phyloP scores from a whole-genome alignment of 768 basidiomycete species.

The Amanita pseudoporphyria region DNA sequence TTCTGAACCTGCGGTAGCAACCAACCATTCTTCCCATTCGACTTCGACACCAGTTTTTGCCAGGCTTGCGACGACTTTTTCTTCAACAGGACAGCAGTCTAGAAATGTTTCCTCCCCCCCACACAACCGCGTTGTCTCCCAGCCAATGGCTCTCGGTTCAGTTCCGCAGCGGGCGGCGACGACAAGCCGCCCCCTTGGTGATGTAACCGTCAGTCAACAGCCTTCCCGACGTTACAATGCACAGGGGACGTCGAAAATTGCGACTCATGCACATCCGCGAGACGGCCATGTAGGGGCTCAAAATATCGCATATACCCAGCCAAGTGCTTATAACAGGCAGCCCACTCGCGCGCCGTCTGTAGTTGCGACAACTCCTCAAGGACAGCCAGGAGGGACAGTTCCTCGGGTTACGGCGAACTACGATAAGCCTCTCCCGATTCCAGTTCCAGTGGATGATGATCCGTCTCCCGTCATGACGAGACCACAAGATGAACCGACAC shows the following conservation, averaged over 20 bases:
- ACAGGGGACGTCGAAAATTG: not conserved
- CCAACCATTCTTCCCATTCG: slow-evolving; percentile 4
- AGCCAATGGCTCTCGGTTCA: slow-evolving; percentile 21
- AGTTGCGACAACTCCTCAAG: not conserved
- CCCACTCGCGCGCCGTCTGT: not conserved
- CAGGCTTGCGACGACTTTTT: slow-evolving; percentile 20
- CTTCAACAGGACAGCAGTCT: not conserved
- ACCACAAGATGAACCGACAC: slow-evolving; percentile 4
- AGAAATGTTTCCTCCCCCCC: not conserved
- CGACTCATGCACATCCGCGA: not conserved
- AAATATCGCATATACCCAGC: not conserved
- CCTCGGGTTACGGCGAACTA: slow-evolving; percentile 11
- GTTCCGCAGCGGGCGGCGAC: not conserved
- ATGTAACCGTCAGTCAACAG: not conserved
- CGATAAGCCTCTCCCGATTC: slow-evolving; percentile 20
- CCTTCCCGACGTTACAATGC: not conserved
- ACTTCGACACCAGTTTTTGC: slow-evolving; percentile 32
- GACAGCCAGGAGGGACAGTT: not conserved
- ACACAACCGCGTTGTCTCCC: slow-evolving; percentile 15
- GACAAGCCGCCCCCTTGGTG: not conserved
- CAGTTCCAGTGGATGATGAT: slow-evolving; percentile 12
- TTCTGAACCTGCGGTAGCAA: slow-evolving; percentile 9
- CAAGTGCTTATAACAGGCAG: not conserved
- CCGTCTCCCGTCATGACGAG: not conserved
- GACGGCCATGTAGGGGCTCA: not conserved